Conservation (phyloP, 129 eudicot genomes). For the Apium graveolens region DNA sequence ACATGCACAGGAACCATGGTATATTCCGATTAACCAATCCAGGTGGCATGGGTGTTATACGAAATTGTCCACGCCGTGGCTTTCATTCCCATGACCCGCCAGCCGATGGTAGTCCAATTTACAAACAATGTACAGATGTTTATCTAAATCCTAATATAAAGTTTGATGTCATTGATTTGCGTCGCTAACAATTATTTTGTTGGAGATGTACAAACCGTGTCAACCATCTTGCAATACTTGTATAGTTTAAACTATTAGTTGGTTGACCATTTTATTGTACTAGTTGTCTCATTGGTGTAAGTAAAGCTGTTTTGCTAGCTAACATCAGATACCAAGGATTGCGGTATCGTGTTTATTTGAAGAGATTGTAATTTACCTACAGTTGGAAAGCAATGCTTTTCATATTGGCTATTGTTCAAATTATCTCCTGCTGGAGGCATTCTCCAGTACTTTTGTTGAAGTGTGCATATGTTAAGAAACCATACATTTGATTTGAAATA, state of each 20-base stretch:
- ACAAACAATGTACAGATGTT: slow-evolving; percentile 93
- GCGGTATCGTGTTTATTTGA: neutral
- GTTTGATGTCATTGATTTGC: slow-evolving; percentile 77
- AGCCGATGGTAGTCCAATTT: slow-evolving; percentile 83
- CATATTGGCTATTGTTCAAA: neutral
- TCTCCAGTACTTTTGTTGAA: neutral
- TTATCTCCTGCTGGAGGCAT: neutral
- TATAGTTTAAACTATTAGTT: slow-evolving; percentile 14
- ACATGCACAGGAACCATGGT: slow-evolving; percentile 68
- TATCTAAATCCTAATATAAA: slow-evolving; percentile 68
- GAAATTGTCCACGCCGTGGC: slow-evolving; percentile 84
- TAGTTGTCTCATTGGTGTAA: slow-evolving; percentile 7
- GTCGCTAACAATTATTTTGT: slow-evolving; percentile 26
- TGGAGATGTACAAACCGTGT: neutral
- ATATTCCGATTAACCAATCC: slow-evolving; percentile 90
- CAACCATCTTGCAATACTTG: slow-evolving; percentile 26
- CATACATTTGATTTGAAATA: too few relatives aligned
- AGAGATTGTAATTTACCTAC: neutral
- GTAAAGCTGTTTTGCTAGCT: neutral
- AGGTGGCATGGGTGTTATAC: slow-evolving; percentile 89
- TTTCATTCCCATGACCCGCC: slow-evolving; percentile 96
- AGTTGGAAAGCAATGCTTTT: neutral
- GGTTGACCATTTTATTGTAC: slow-evolving; percentile 8
- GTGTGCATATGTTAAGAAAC: neutral
- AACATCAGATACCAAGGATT: neutral